A percentile compares a stretch with the other conserved stretches of the same genome.
phyloP scores from a whole-genome alignment of 257 asterid genomes.

The Capsicum pubescens region DNA sequence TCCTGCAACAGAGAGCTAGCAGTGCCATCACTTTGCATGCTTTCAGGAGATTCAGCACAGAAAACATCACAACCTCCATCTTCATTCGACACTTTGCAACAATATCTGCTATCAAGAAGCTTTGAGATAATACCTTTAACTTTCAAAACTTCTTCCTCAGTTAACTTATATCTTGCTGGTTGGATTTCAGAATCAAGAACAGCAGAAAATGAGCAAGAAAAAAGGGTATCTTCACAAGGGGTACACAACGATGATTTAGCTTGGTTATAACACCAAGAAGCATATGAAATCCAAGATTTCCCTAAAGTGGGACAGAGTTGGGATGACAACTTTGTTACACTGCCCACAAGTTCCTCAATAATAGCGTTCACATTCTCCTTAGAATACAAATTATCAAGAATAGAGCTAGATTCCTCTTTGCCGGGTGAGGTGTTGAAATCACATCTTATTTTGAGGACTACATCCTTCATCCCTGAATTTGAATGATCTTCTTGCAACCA shows the following conservation, averaged over 20 bases:
- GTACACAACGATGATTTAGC: slow-evolving; percentile 67
- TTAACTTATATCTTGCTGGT: slow-evolving; percentile 67
- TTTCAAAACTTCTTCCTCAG: slow-evolving; percentile 65
- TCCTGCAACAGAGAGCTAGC: slow-evolving; percentile 53
- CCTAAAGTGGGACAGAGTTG: slow-evolving; percentile 91
- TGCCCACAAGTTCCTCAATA: slow-evolving; percentile 79
- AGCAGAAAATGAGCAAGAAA: slow-evolving; percentile 67
- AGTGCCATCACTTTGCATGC: slow-evolving; percentile 44
- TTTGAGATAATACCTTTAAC: slow-evolving; percentile 58
- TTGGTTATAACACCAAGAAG: slow-evolving; percentile 90
- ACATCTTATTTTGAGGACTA: slow-evolving; percentile 60
- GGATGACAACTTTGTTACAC: slow-evolving; percentile 72
- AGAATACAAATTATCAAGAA: slow-evolving; percentile 45
- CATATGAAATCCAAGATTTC: slow-evolving; percentile 93
- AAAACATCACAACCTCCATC: slow-evolving; percentile 44
- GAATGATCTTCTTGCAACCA: slow-evolving; percentile 64
- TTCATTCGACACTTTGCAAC: slow-evolving; percentile 47
- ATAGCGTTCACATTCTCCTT: slow-evolving; percentile 46
- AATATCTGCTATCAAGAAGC: slow-evolving; percentile 50
- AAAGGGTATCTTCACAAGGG: slow-evolving; percentile 46
- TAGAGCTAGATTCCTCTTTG: slow-evolving; percentile 43
- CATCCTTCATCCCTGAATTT: slow-evolving; percentile 52
- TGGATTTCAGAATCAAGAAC: slow-evolving; percentile 68
- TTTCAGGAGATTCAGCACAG: slow-evolving; percentile 37
- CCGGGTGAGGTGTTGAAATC: slow-evolving; percentile 56